Conservation (phyloP, 2,329 filamentous ascomycete genomes). For the Colletotrichum tropicale region DNA sequence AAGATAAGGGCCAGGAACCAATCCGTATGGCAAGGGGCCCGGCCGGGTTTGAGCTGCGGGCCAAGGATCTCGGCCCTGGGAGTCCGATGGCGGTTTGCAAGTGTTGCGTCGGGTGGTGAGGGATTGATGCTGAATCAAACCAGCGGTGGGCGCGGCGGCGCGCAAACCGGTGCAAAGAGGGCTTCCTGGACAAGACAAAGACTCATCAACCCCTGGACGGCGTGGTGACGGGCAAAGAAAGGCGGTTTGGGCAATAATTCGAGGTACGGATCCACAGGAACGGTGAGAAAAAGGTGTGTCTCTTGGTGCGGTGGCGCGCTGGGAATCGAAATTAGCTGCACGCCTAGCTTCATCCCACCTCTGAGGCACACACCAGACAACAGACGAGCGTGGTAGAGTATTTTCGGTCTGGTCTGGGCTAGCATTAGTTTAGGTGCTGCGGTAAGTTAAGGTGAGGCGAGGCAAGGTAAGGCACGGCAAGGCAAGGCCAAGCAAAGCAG, state of each 20-base stretch:
- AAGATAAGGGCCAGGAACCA: conserved; percentile 2
- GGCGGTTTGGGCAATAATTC: background rate
- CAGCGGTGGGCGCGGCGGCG: conserved; percentile 3
- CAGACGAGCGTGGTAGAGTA: background rate
- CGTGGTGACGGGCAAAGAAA: background rate
- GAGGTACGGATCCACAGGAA: background rate
- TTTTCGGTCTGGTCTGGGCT: background rate
- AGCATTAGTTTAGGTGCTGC: background rate
- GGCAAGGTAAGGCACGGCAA: background rate
- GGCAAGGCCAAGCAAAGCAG: background rate
- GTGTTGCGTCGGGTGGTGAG: background rate
- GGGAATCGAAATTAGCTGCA: conserved; percentile 12
- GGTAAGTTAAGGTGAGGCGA: background rate
- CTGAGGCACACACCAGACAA: conserved; percentile 4
- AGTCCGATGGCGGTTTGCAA: background rate
- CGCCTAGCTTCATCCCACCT: conserved; percentile 14
- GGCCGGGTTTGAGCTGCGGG: background rate
- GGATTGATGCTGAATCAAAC: background rate
- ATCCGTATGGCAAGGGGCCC: background rate
- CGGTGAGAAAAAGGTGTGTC: background rate
- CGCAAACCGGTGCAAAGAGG: background rate
- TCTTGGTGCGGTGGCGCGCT: conserved; percentile 3
- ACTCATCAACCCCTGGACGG: background rate
- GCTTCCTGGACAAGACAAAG: background rate
- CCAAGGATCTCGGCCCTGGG: conserved; percentile 1